These are phyloP conservation scores for Scenedesmus sp. DNA, from an alignment of 163 green algal species.

Conservation along the genomic window DNA sequence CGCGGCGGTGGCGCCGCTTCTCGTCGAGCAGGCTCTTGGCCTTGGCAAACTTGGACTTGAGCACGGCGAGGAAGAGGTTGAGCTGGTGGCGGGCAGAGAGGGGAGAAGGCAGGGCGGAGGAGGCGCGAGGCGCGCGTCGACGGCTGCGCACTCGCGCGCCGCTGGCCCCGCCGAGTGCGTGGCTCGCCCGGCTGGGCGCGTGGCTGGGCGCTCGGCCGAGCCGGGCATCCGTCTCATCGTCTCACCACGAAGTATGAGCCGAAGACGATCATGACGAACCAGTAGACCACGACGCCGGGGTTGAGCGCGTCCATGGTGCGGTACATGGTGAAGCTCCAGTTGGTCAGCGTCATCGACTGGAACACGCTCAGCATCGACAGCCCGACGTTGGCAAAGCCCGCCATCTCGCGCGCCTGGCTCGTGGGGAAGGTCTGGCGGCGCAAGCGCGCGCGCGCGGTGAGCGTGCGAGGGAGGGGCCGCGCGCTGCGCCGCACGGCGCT, in stretches of 20 bases:
- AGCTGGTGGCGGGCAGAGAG: slow-evolving; percentile 67
- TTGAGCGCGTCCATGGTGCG: slow-evolving; percentile 64
- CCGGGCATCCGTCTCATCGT: no score
- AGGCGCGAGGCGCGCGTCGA: slow-evolving; percentile 1
- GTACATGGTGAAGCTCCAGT: slow-evolving; percentile 68
- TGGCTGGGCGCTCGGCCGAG: no score
- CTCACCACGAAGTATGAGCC: slow-evolving; percentile 82
- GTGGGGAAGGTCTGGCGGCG: not conserved
- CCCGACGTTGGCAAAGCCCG: slow-evolving; percentile 79
- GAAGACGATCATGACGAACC: slow-evolving; percentile 71
- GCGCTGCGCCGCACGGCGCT: no score
- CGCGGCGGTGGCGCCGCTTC: slow-evolving; percentile 18
- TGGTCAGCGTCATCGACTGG: slow-evolving; percentile 74
- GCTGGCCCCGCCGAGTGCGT: no score
- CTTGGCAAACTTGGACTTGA: slow-evolving; percentile 87
- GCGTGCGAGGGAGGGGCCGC: no score
- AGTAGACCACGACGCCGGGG: slow-evolving; percentile 65
- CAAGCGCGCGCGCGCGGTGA: not conserved
- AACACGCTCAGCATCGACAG: slow-evolving; percentile 75
- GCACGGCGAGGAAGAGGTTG: slow-evolving; percentile 87
- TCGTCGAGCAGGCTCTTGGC: slow-evolving; percentile 69
- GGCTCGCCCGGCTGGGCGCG: no score
- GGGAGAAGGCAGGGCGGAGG: not conserved
- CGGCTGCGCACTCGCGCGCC: no score
- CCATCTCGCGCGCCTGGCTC: slow-evolving; percentile 46